These are phyloP conservation scores for Sphagnum magellanicum DNA, from an alignment of 228 moss, liverwort and hornwort species.

Conservation along the genomic window DNA sequence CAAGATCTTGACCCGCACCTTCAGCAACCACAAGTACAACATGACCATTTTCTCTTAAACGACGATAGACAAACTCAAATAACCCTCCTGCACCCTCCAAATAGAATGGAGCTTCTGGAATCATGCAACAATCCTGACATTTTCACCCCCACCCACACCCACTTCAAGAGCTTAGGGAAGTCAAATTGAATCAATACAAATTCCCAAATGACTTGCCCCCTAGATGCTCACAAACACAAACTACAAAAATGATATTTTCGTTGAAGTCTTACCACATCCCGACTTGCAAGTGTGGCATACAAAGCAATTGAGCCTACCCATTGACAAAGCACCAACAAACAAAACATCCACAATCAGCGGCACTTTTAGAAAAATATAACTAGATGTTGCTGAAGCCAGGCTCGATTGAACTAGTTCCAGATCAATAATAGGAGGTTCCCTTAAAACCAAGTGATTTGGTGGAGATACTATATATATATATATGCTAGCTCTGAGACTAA, in stretches of 20 bases:
- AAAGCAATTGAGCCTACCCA: slow-evolving; percentile 91
- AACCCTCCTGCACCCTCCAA: slow-evolving; percentile 80
- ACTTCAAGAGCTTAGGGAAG: not conserved
- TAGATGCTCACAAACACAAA: not conserved
- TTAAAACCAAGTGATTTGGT: too few relatives aligned
- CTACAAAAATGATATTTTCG: not conserved
- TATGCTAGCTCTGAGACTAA: too few relatives aligned
- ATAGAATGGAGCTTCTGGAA: slow-evolving; percentile 92
- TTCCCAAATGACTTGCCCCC: not conserved
- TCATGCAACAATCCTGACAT: slow-evolving; percentile 80
- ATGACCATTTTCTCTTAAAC: slow-evolving; percentile 72
- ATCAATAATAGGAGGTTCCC: too few relatives aligned
- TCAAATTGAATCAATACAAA: too few relatives aligned
- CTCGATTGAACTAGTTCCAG: too few relatives aligned
- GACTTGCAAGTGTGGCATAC: slow-evolving; percentile 97
- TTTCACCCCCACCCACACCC: slow-evolving; percentile 1
- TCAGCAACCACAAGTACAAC: slow-evolving; percentile 96
- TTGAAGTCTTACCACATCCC: slow-evolving; percentile 75
- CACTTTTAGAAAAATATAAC: too few relatives aligned
- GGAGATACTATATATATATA: too few relatives aligned
- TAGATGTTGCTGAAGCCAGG: too few relatives aligned
- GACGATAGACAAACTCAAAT: slow-evolving; percentile 57
- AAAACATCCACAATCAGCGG: too few relatives aligned
- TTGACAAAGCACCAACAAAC: too few relatives aligned
- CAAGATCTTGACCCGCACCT: slow-evolving; percentile 87